Evolutionary conservation across 2,329 filamentous ascomycete species (phyloP), one percentile per base, ranked within the genome.

Genomic region (Trichoderma hamatum): DNA sequence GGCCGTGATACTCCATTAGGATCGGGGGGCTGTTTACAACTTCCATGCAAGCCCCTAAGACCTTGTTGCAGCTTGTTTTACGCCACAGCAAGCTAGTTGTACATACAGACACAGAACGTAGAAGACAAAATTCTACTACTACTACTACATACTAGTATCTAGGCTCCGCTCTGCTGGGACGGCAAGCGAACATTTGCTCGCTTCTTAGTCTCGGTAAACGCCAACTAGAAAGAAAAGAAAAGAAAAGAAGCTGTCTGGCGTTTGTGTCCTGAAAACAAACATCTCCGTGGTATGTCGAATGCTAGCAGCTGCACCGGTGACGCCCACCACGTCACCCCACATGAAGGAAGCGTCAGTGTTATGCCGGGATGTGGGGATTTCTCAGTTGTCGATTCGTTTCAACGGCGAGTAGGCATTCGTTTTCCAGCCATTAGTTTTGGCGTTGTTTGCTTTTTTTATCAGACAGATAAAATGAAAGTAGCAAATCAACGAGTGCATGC

Each of bases 241-340:
- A 43, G 9, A 19, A 19, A 7, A 43, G 19, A 16, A 43, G 19
- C 39, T 1, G 39, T 43, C 39, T 43, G 36, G 5, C 36, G 2
- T 19, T 39, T 39, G 6, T 13, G 14, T 39, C 5, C 16, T 39
- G 14, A 39, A 39, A 39, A 16, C n/a, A n/a, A 39, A 39, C 14
- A 39, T n/a, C 39, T 43, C 5, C 16, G 39, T 10, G 16, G 39
- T 43, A 26, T 46, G 32, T n/a, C 60, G 21, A 54, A 54, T 51
- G 61, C 61, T 43, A 66, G 63, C 54, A 55, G 52, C 63, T 51
- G 63, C 63, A 66, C 54, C 28, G 11, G 28, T 49, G 54, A 67
- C 64, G 64, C 52, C 52, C 21, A 67, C 52, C 64, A 67, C 64
- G 64, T 67, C 64, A 67, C 54, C 54, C 39, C 54, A 67, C 64